Evolutionary conservation across 1,139 yeast species (phyloP).

Genomic region (Nakaseomyces nivariensis): DNA sequence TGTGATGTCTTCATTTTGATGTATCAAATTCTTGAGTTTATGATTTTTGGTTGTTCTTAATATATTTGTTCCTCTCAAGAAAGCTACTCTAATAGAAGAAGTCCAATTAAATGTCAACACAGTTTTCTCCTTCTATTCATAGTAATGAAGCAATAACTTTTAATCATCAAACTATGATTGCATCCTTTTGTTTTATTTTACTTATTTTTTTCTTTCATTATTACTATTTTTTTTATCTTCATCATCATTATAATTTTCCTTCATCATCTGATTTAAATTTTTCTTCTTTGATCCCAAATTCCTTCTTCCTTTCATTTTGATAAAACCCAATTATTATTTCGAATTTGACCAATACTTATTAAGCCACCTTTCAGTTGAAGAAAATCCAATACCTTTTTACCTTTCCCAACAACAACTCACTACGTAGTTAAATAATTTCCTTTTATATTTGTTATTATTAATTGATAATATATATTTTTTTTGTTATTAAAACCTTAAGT

Average conservation of each 20-base stretch:
- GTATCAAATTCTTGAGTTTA: no score
- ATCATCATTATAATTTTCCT: neutral
- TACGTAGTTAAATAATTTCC: neutral
- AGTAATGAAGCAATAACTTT: conserved; percentile 2
- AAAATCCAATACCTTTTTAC: neutral
- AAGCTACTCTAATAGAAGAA: no score
- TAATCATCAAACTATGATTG: conserved; percentile 1
- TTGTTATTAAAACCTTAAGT: neutral
- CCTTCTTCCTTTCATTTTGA: neutral
- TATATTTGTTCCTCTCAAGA: no score
- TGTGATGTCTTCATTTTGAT: no score
- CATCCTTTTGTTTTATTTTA: conserved; percentile 1
- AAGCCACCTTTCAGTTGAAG: no score
- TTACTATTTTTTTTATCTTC: neutral
- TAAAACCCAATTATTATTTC: neutral
- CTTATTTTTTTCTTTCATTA: neutral
- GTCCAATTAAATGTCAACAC: no score
- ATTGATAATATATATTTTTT: neutral
- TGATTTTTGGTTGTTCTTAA: neutral
- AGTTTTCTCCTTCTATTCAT: neutral
- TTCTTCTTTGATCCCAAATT: neutral
- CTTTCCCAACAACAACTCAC: neutral
- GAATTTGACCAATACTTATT: neutral
- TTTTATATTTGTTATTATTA: neutral
- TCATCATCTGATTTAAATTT: neutral